Conservation (phyloP, 129 eudicot species). For the Tanacetum coccineum region DNA sequence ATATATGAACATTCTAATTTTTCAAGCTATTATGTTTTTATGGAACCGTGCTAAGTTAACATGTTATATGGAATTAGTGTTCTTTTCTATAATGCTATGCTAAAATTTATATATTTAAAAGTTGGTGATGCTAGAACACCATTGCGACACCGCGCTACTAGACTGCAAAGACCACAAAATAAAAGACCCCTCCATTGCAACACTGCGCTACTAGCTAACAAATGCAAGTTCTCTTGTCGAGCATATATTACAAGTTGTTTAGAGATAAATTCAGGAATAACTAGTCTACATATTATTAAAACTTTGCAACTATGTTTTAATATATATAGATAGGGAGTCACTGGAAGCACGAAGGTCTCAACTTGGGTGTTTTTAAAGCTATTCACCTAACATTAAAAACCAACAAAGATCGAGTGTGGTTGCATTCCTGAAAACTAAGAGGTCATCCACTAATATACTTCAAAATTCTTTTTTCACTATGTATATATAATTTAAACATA, state of each 20-base stretch:
- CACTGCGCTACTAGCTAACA: too few species aligned
- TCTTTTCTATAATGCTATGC: too few species aligned
- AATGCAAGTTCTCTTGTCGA: too few species aligned
- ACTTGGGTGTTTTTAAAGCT: not conserved
- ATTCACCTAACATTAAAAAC: too few species aligned
- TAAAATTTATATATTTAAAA: not conserved
- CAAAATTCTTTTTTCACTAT: too few species aligned
- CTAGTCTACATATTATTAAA: not conserved
- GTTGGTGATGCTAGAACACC: not conserved
- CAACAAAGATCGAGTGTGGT: too few species aligned
- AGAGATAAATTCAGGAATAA: not conserved
- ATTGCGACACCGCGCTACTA: not conserved
- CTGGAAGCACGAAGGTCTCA: conserved; percentile 2
- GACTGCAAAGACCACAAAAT: too few species aligned
- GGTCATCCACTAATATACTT: too few species aligned
- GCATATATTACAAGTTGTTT: too few species aligned
- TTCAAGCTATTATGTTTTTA: not conserved
- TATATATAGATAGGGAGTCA: not conserved
- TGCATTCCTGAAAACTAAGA: too few species aligned
- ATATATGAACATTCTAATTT: not conserved
- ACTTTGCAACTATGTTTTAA: not conserved
- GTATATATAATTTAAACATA: too few species aligned
- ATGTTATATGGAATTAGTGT: not conserved
- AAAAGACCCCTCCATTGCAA: not conserved
- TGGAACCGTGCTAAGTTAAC: not conserved